Evolutionary conservation across 2,329 filamentous ascomycete genomes (phyloP).

Genomic region (Clonostachys byssicola): DNA sequence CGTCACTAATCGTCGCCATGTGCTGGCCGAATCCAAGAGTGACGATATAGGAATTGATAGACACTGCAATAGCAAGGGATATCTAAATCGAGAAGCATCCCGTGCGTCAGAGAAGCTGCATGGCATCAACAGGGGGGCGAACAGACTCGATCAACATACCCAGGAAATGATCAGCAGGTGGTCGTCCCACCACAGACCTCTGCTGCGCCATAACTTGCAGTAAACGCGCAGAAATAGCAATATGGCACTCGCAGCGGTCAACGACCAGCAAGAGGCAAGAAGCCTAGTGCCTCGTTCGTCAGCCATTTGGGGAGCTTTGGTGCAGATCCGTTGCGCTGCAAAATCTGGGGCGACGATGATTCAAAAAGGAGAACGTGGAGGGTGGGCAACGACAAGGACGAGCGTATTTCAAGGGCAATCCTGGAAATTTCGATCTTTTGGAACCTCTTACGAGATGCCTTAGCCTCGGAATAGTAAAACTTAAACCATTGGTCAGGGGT

Average conservation of each 20-base stretch:
- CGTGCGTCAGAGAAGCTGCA: background rate
- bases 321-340: too few relatives aligned
- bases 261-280: conserved; percentile 20
- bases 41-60: conserved; percentile 22
- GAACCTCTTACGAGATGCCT: too few relatives aligned
- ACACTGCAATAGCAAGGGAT: conserved; percentile 16
- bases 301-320: conserved; percentile 5
- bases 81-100: conserved; percentile 8
- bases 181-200: conserved; percentile 30
- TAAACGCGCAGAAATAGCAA: conserved; percentile 24
- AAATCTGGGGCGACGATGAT: too few relatives aligned
- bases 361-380: too few relatives aligned
- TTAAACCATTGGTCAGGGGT: too few relatives aligned
- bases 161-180: conserved; percentile 24
- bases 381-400: too few relatives aligned
- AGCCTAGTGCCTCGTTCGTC: conserved; percentile 17
- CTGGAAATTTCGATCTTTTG: too few relatives aligned
- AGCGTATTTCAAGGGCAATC: too few relatives aligned
- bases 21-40: conserved; percentile 19
- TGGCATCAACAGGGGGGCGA: too few relatives aligned
- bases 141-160: conserved; percentile 17
- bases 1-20: conserved; percentile 11
- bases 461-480: too few relatives aligned
- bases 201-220: conserved; percentile 26
- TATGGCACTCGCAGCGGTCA: conserved; percentile 12